Percentiles rank a stretch among this genome's conserved stretches.
Evolutionary conservation across 306 rosid species (phyloP).

Genomic region (Lathyrus sativus): DNA sequence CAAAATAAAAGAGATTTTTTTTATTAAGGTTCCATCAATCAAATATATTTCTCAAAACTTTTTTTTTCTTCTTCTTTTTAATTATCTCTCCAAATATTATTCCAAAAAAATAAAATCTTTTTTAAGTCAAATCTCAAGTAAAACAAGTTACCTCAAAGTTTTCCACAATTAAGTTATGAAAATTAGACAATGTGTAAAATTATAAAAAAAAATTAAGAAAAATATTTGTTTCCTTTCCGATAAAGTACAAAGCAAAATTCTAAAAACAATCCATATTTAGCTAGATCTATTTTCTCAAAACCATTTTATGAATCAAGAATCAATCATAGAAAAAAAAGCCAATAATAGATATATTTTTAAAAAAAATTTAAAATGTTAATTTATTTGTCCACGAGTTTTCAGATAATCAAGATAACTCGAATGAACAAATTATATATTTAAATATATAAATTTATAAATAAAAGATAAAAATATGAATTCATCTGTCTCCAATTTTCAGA

Average conservation of each 20-base stretch:
- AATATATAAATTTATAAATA: not conserved
- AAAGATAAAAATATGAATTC: not conserved
- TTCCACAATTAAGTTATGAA: constrained; percentile 27
- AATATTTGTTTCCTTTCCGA: not conserved
- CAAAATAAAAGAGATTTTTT: constrained; percentile 25
- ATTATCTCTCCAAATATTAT: constrained; percentile 30
- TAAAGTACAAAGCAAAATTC: not conserved
- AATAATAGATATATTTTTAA: not conserved
- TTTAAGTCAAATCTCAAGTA: constrained; percentile 60
- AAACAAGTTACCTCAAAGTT: constrained; percentile 30
- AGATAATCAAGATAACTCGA: not conserved
- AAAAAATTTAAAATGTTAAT: not conserved
- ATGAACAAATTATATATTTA: not conserved
- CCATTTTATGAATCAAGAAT: constrained; percentile 29
- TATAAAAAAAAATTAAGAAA: not conserved
- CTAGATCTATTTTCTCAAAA: constrained; percentile 30
- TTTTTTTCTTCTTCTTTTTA: constrained; percentile 24
- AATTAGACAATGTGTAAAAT: not conserved
- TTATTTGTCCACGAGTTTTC: not conserved
- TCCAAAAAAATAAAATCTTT: too few relatives aligned
- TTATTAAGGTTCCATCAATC: constrained; percentile 65
- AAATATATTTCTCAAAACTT: constrained; percentile 19
- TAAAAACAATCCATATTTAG: constrained; percentile 6
- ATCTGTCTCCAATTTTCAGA: not conserved
- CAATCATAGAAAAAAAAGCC: not conserved